Evolutionary conservation across 2,329 filamentous ascomycete genomes (phyloP).

Genomic region (Alternaria solani): DNA sequence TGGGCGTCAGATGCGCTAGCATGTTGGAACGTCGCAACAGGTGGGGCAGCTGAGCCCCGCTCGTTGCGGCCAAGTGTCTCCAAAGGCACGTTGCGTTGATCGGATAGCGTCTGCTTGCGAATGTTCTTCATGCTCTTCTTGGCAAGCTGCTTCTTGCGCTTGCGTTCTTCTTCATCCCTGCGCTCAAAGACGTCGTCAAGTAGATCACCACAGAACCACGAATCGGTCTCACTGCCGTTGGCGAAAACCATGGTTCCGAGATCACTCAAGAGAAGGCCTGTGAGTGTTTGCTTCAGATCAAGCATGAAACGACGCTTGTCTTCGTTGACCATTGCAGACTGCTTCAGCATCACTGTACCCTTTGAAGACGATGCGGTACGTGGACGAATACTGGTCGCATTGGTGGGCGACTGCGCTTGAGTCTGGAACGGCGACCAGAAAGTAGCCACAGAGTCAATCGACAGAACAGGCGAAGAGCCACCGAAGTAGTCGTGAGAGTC

Average conservation of each 20-base stretch:
- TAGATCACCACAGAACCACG: slow-evolving; percentile 76
- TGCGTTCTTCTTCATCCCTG: slow-evolving; percentile 52
- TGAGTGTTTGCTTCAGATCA: slow-evolving; percentile 79
- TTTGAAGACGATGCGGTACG: slow-evolving; percentile 73
- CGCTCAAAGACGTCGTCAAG: slow-evolving; percentile 55
- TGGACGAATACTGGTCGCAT: slow-evolving; percentile 67
- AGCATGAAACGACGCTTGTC: slow-evolving; percentile 81
- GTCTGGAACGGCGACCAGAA: slow-evolving; percentile 91
- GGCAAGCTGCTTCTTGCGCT: slow-evolving; percentile 48
- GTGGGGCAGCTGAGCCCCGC: slow-evolving; percentile 52
- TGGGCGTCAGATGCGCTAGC: slow-evolving; percentile 50
- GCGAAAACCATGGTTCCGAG: slow-evolving; percentile 85
- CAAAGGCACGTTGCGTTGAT: slow-evolving; percentile 52
- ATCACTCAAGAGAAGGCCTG: slow-evolving; percentile 86
- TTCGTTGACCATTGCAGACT: slow-evolving; percentile 64
- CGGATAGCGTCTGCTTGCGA: slow-evolving; percentile 44
- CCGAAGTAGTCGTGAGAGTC: slow-evolving; percentile 78
- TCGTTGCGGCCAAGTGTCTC: slow-evolving; percentile 54
- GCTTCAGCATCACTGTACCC: slow-evolving; percentile 70
- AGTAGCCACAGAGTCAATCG: slow-evolving; percentile 77
- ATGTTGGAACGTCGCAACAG: slow-evolving; percentile 54
- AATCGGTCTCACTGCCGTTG: slow-evolving; percentile 91
- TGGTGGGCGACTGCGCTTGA: slow-evolving; percentile 69
- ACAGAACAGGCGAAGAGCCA: slow-evolving; percentile 70
- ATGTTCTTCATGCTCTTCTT: slow-evolving; percentile 70